phyloP scores from a whole-genome alignment of 192 early-diverging fungal species.

The Coemansia sp. region DNA sequence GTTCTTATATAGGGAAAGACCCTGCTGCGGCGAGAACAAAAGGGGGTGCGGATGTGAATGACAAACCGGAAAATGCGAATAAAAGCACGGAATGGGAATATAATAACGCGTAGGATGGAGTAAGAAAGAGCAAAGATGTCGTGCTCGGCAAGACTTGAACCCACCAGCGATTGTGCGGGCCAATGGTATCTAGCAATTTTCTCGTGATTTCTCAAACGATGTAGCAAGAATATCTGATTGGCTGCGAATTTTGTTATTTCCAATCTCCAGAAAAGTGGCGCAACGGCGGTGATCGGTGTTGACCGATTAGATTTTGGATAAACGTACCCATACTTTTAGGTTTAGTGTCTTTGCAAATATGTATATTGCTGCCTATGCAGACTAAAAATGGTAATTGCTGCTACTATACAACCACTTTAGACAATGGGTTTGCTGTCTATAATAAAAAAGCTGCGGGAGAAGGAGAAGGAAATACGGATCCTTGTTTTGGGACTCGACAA shows the following conservation, averaged over 20 bases:
- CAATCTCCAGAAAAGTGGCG: too few relatives aligned
- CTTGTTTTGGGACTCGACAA: slow-evolving; percentile 97
- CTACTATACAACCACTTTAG: background rate
- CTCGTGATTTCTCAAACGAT: slow-evolving; percentile 49
- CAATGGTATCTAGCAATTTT: background rate
- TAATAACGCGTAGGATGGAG: background rate
- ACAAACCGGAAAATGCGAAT: background rate
- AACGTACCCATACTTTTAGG: too few relatives aligned
- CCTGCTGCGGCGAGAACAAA: background rate
- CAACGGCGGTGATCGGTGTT: too few relatives aligned
- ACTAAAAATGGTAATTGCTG: too few relatives aligned
- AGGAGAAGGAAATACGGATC: slow-evolving; percentile 93
- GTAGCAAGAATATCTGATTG: slow-evolving; percentile 28
- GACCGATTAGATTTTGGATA: too few relatives aligned
- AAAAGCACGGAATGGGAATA: background rate
- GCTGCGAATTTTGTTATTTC: background rate
- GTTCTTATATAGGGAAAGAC: background rate
- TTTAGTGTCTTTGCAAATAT: too few relatives aligned
- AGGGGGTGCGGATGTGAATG: background rate
- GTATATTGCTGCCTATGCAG: too few relatives aligned
- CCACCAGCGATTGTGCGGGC: background rate
- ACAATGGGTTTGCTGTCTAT: slow-evolving; percentile 94
- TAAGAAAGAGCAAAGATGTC: background rate
- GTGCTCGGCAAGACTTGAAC: background rate
- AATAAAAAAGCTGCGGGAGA: slow-evolving; percentile 84